phyloP scores from a whole-genome alignment of 805 yeast species.

The Brettanomyces anomalus region DNA sequence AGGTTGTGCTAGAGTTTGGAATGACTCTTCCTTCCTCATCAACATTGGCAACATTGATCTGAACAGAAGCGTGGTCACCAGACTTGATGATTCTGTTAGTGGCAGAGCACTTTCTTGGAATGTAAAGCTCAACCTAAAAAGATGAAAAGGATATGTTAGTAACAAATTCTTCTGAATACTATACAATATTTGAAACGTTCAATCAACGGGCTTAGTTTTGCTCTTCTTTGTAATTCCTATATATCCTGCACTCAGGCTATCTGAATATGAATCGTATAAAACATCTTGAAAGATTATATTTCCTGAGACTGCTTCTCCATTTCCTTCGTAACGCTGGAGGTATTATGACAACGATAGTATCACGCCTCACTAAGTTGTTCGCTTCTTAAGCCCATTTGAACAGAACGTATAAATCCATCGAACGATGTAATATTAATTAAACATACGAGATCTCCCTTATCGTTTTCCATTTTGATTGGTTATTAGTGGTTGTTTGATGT shows the following conservation, averaged over 20 bases:
- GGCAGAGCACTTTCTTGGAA: constrained; percentile 99
- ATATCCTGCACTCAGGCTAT: too few species aligned
- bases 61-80: constrained; percentile 99
- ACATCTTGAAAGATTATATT: too few species aligned
- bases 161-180: not conserved
- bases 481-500: not conserved
- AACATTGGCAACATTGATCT: constrained; percentile 97
- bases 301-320: too few species aligned
- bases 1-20: constrained; percentile 84
- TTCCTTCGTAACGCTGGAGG: too few species aligned
- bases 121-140: constrained; percentile 94
- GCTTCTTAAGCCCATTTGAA: too few species aligned
- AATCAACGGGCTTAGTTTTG: too few species aligned
- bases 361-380: too few species aligned
- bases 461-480: constrained; percentile 90
- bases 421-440: constrained; percentile 3
- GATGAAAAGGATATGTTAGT: not conserved
- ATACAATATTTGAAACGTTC: too few species aligned
- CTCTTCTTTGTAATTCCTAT: too few species aligned
- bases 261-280: too few species aligned
- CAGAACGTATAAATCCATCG: too few species aligned
- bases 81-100: constrained; percentile 99
- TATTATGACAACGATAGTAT: too few species aligned
- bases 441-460: constrained; percentile 98
- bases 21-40: constrained; percentile 94